phyloP scores from a whole-genome alignment of 2,329 filamentous ascomycete species.

The Aspergillus jensenii region DNA sequence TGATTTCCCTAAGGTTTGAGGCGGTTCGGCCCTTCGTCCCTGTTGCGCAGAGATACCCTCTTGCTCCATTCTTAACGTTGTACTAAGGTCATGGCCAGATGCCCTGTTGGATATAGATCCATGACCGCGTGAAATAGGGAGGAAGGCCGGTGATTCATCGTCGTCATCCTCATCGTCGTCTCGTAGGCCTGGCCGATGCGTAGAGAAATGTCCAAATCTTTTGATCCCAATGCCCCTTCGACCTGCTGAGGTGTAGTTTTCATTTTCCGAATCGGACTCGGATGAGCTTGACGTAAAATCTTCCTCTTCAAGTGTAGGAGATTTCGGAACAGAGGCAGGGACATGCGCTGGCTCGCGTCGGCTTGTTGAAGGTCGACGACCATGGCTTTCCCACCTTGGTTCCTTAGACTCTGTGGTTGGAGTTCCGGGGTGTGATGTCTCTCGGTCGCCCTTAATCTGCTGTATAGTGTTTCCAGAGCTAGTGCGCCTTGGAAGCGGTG shows the following conservation, averaged over 20 bases:
- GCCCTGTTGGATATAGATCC: constrained; percentile 20
- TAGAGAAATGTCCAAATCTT: constrained; percentile 42
- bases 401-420: constrained; percentile 26
- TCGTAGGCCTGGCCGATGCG: constrained; percentile 30
- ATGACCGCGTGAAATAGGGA: constrained; percentile 37
- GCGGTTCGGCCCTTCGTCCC: constrained; percentile 27
- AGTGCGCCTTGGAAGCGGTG: constrained; percentile 23
- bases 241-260: constrained; percentile 20
- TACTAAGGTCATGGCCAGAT: constrained; percentile 36
- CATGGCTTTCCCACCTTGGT: constrained; percentile 21
- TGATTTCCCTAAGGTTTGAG: constrained; percentile 18
- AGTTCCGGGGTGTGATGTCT: constrained; percentile 26
- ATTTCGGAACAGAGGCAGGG: constrained; percentile 25
- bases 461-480: constrained; percentile 34
- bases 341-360: constrained; percentile 26
- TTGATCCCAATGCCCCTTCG: constrained; percentile 31
- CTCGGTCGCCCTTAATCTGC: constrained; percentile 24
- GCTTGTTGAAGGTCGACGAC: constrained; percentile 23
- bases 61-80: constrained; percentile 41
- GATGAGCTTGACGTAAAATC: constrained; percentile 32
- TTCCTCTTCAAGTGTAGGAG: constrained; percentile 36
- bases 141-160: constrained; percentile 48
- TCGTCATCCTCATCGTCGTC: constrained; percentile 47
- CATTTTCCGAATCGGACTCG: constrained; percentile 32
- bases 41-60: constrained; percentile 28